Evolutionary conservation across 768 basidiomycete species (phyloP).

Genomic region (Holtermanniella nyarrowii): DNA sequence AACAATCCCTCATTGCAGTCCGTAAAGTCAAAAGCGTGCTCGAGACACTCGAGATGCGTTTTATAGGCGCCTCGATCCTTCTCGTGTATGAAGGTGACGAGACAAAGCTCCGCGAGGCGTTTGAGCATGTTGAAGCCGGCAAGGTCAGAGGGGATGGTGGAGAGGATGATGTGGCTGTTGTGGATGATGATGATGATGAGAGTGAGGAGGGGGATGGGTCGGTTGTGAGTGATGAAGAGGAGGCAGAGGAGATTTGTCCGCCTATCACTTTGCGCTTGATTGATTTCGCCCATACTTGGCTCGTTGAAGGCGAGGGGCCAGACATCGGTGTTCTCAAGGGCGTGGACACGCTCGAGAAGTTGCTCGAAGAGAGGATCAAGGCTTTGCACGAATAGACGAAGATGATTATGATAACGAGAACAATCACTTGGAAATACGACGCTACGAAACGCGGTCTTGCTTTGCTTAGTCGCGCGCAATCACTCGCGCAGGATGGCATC

Average conservation of each 20-base stretch:
- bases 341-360: slow-evolving; percentile 52
- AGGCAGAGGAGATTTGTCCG: slow-evolving; percentile 37
- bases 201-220: slow-evolving; percentile 19
- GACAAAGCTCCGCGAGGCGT: slow-evolving; percentile 38
- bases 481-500: too few species aligned
- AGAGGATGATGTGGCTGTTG: slow-evolving; percentile 18
- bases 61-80: slow-evolving; percentile 72
- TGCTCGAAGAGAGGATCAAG: slow-evolving; percentile 56
- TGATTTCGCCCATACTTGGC: slow-evolving; percentile 82
- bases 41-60: slow-evolving; percentile 55
- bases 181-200: slow-evolving; percentile 33
- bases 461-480: too few species aligned
- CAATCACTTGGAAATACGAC: too few species aligned
- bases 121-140: slow-evolving; percentile 19
- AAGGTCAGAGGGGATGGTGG: slow-evolving; percentile 4
- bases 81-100: slow-evolving; percentile 66
- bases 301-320: slow-evolving; percentile 59
- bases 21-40: slow-evolving; percentile 48
- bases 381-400: too few species aligned
- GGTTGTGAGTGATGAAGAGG: slow-evolving; percentile 14
- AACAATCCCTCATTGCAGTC: slow-evolving; percentile 46
- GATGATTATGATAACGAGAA: too few species aligned
- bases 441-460: too few species aligned
- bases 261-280: slow-evolving; percentile 67
- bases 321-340: slow-evolving; percentile 71